Evolutionary conservation across 2,329 filamentous ascomycete genomes (phyloP), one percentile per base, ranked within the genome.

Genomic region (Trichophyton verrucosum): DNA sequence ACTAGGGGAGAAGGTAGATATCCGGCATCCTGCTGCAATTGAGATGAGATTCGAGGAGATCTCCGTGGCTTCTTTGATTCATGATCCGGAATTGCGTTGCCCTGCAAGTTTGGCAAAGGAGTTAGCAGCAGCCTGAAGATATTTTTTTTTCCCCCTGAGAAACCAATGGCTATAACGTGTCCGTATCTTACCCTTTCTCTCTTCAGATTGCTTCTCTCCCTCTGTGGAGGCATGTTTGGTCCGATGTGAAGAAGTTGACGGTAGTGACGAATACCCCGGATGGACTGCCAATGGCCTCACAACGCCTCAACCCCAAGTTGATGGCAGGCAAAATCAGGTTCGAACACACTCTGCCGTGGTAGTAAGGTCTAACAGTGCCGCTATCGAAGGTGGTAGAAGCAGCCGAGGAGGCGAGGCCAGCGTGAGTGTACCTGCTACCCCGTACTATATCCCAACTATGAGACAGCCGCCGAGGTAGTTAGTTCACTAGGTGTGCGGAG

Each of bases 1-100:
- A 89, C 95, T 63, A 92, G 76, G 11, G 91, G 91, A 0, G 90
- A 94, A 11, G 90, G 91, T 17, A 95, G 82, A 64, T 89, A 87
- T 60, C 84, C 80, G 68, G 83, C 82, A 67, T 82, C 78, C 67
- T 86, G 71, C 69, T 71, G 74, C 40, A 63, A 78, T 66, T 84
- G 82, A 33, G 83, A 84, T 38, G 82, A 84, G 63, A 90, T 77
- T 64, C 89, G 85, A 66, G 88, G 80, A 51, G 89, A 91, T n/a
- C 89, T 85, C 64, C 92, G 86, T 62, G 87, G 85, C 74, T 95
- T 95, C 81, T 96, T 96, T 64, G 81, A 77, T 64, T 91, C 86
- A 64, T 75, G 72, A 44, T 69, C 70, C 42, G 80, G 77, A 66
- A 82, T 80, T 60, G 82, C 78, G 47, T 86, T 89, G 67, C 63